phyloP scores from a whole-genome alignment of 2,329 filamentous ascomycete species.

The Hymenoscyphus scutula region DNA sequence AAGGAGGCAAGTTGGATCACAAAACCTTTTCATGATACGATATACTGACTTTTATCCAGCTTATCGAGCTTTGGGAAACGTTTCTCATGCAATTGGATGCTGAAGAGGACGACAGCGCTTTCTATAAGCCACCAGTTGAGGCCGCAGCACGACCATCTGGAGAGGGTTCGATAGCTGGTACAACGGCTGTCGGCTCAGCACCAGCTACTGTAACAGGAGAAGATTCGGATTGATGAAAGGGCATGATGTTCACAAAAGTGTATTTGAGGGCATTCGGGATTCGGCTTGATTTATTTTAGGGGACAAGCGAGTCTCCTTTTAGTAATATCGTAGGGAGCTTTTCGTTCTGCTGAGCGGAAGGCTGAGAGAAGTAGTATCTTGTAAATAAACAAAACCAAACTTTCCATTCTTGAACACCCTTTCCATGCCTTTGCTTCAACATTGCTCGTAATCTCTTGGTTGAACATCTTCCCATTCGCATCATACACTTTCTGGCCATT shows the following conservation, averaged over 20 bases:
- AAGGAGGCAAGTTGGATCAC: conserved; percentile 49
- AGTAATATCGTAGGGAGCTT: not conserved
- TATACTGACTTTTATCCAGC: conserved; percentile 37
- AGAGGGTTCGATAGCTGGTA: conserved; percentile 43
- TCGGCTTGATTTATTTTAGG: not conserved
- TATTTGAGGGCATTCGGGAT: not conserved
- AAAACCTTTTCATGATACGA: conserved; percentile 41
- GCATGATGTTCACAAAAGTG: conserved; percentile 1
- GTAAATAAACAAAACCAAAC: conserved; percentile 34
- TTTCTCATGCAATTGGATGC: conserved; percentile 95
- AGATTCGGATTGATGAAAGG: conserved; percentile 25
- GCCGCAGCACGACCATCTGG: conserved; percentile 47
- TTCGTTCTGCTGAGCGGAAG: conserved; percentile 3
- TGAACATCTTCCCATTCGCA: conserved; percentile 3
- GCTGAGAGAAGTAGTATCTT: conserved; percentile 22
- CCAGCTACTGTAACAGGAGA: conserved; percentile 25
- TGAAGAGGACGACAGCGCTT: conserved; percentile 76
- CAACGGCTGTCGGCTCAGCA: conserved; percentile 26
- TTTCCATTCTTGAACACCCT: conserved; percentile 16
- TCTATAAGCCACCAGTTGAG: conserved; percentile 63
- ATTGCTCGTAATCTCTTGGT: not conserved
- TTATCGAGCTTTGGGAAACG: conserved; percentile 94
- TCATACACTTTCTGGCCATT: not conserved
- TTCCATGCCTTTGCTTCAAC: not conserved
- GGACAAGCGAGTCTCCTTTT: not conserved